phyloP scores from a whole-genome alignment of 2,329 filamentous ascomycete species.

The Calonectria crousiana region DNA sequence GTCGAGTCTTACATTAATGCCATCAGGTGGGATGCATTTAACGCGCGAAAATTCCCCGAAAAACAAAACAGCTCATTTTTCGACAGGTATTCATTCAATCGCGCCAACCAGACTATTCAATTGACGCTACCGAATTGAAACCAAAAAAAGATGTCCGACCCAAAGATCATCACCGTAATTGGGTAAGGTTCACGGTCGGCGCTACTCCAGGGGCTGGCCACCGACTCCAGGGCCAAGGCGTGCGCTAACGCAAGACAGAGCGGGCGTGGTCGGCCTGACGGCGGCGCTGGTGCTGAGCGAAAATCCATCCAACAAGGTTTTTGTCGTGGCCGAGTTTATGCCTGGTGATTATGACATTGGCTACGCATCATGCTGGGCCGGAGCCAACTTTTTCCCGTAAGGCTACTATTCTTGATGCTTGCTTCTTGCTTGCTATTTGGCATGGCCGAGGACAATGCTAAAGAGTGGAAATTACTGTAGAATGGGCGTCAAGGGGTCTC shows the following conservation, averaged over 20 bases:
- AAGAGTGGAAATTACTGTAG: neutral
- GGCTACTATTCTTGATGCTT: conserved; percentile 42
- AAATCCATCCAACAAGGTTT: neutral
- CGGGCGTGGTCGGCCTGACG: conserved; percentile 8
- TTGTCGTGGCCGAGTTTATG: conserved; percentile 13
- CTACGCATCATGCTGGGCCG: conserved; percentile 90
- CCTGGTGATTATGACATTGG: conserved; percentile 63
- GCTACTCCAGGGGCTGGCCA: neutral
- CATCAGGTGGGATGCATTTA: neutral
- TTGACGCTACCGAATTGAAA: neutral
- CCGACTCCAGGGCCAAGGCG: neutral
- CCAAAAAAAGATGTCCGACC: neutral
- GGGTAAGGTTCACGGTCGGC: conserved; percentile 1
- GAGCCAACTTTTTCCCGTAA: conserved; percentile 81
- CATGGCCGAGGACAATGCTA: neutral
- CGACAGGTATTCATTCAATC: neutral
- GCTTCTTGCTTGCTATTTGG: no score
- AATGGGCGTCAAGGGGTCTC: neutral
- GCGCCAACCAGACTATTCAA: neutral
- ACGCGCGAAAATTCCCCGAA: neutral
- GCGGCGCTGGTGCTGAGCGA: conserved; percentile 7
- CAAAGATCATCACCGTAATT: neutral
- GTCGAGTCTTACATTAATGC: neutral
- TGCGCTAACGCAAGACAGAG: conserved; percentile 9
- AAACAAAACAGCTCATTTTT: neutral